Evolutionary conservation across 495 filamentous ascomycete species (phyloP).

Genomic region (Penicillium alfredii): DNA sequence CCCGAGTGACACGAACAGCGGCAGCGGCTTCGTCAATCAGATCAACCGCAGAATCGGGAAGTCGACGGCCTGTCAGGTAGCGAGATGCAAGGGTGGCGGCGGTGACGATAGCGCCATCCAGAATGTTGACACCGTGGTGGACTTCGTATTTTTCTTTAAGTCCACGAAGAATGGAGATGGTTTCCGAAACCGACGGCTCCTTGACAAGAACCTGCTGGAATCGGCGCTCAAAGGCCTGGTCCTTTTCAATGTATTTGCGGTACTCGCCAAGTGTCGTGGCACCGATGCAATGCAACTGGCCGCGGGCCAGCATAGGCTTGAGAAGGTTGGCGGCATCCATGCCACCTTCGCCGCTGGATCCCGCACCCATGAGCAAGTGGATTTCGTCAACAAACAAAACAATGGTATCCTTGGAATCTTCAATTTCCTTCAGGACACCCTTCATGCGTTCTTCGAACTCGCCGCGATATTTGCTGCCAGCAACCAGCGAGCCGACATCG

Average conservation of each 20-base stretch:
- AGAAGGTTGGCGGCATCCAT: constrained; percentile 98
- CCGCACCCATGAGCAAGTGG: constrained; percentile 96
- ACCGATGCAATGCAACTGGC: constrained; percentile 95
- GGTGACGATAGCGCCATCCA: constrained; percentile 85
- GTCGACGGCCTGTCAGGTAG: constrained; percentile 81
- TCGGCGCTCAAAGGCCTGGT: constrained; percentile 92
- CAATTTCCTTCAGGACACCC: constrained; percentile 93
- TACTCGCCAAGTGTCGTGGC: constrained; percentile 94
- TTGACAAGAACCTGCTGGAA: constrained; percentile 98
- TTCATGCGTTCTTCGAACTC: constrained; percentile 99
- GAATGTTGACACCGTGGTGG: constrained; percentile 94
- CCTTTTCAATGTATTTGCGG: constrained; percentile 98
- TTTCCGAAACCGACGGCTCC: constrained; percentile 82
- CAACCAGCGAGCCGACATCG: constrained; percentile 90
- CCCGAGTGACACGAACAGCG: constrained; percentile 85
- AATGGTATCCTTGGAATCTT: constrained; percentile 94
- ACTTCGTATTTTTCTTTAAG: constrained; percentile 97
- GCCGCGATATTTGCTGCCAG: constrained; percentile 94
- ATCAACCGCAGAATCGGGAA: constrained; percentile 95
- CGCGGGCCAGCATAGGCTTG: constrained; percentile 94
- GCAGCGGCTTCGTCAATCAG: constrained; percentile 94
- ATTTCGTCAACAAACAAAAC: constrained; percentile 98
- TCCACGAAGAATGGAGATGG: constrained; percentile 92
- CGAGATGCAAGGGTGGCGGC: constrained; percentile 84
- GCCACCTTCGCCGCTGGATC: constrained; percentile 85